These are phyloP conservation scores for Apophysomyces sp. DNA, from an alignment of 371 early-diverging fungal genomes.

Conservation along the genomic window DNA sequence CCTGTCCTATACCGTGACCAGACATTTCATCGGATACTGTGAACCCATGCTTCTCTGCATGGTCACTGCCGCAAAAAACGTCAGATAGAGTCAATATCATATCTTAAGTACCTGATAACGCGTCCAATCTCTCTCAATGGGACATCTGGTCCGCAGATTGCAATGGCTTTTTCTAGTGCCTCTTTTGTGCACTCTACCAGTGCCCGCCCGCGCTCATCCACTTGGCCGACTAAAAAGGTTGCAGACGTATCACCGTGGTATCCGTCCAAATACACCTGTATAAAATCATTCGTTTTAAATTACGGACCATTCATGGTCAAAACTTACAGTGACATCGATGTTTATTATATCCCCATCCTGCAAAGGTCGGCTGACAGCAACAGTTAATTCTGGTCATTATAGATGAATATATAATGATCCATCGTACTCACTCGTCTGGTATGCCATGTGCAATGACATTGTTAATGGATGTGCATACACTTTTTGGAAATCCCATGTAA, in stretches of 20 bases:
- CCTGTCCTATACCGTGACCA: slow-evolving; percentile 86
- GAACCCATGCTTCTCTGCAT: slow-evolving; percentile 58
- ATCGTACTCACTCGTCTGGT: slow-evolving; percentile 68
- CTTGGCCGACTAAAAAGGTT: slow-evolving; percentile 81
- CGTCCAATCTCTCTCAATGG: slow-evolving; percentile 72
- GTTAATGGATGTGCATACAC: slow-evolving; percentile 81
- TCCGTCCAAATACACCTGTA: slow-evolving; percentile 68
- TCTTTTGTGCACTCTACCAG: slow-evolving; percentile 73
- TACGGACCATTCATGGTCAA: background rate
- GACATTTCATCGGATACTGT: slow-evolving; percentile 76
- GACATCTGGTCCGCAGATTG: slow-evolving; percentile 75
- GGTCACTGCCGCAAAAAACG: slow-evolving; percentile 25
- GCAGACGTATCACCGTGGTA: slow-evolving; percentile 87
- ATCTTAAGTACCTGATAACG: slow-evolving; percentile 66
- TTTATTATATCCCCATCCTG: slow-evolving; percentile 87
- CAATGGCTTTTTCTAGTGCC: slow-evolving; percentile 73
- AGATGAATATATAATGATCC: background rate
- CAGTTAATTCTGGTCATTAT: background rate
- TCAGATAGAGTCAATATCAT: background rate
- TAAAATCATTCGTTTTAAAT: background rate
- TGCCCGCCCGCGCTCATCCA: slow-evolving; percentile 63
- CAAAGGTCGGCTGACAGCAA: slow-evolving; percentile 53
- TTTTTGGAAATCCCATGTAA: slow-evolving; percentile 86
- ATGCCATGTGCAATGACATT: slow-evolving; percentile 93
- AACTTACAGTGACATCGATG: slow-evolving; percentile 74